These are phyloP conservation scores for Myotisia sp. DNA, from an alignment of 2,329 filamentous ascomycete species.

Conservation along the genomic window DNA sequence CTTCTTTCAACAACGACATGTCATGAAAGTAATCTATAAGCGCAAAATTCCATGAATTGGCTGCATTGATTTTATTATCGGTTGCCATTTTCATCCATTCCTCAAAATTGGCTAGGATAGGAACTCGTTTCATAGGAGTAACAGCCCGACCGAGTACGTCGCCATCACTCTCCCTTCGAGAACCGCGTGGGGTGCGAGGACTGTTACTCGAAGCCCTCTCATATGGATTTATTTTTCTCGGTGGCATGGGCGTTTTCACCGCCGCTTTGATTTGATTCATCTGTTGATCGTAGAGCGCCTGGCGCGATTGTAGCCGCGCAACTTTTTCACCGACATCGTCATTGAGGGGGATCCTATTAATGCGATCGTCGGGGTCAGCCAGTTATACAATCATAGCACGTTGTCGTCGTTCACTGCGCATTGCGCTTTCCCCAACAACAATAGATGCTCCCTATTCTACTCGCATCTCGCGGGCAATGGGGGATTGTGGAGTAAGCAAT, in stretches of 20 bases:
- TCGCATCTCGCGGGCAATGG: no score
- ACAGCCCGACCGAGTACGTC: conserved; percentile 57
- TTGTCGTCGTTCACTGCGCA: no score
- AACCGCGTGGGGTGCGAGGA: conserved; percentile 37
- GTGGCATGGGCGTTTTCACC: conserved; percentile 15
- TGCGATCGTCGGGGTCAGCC: no score
- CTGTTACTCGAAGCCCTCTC: conserved; percentile 29
- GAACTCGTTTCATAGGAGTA: conserved; percentile 91
- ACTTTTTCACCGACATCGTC: conserved; percentile 91
- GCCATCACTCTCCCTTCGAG: conserved; percentile 34
- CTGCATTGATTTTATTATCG: conserved; percentile 97
- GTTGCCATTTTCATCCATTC: conserved; percentile 99
- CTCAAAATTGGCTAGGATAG: conserved; percentile 93
- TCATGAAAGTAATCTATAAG: conserved; percentile 99
- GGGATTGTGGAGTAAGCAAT: no score
- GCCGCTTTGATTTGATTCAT: conserved; percentile 83
- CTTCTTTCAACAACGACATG: conserved; percentile 92
- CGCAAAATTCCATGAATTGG: conserved; percentile 99
- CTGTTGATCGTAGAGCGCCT: conserved; percentile 76
- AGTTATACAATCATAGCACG: no score
- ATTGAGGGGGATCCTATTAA: conserved; percentile 72
- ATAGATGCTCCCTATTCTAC: no score
- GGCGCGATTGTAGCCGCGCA: conserved; percentile 69
- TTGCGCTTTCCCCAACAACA: no score
- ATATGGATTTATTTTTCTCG: conserved; percentile 22